Percentiles rank a stretch among this genome's conserved stretches.
phyloP scores from a whole-genome alignment of 2,329 filamentous ascomycete genomes.

The Penicillium griseofulvum region DNA sequence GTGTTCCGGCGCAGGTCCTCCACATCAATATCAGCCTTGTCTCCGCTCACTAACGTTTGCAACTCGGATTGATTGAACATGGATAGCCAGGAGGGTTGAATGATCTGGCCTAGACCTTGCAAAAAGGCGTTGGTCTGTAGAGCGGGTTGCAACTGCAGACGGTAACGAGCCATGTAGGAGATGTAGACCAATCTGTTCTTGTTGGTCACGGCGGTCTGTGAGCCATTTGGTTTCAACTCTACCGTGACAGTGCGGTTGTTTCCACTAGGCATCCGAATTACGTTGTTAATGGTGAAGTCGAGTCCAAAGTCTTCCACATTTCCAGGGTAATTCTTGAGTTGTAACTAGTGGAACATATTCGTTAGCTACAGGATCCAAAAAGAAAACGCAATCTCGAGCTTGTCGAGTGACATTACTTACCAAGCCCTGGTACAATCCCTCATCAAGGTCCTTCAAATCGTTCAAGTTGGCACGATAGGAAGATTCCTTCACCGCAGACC shows the following conservation, averaged over 20 bases:
- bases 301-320: slow-evolving; percentile 77
- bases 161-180: slow-evolving; percentile 82
- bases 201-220: slow-evolving; percentile 77
- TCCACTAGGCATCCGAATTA: slow-evolving; percentile 53
- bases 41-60: slow-evolving; percentile 88
- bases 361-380: slow-evolving; percentile 1
- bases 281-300: slow-evolving; percentile 86
- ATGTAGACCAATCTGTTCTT: slow-evolving; percentile 94
- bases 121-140: slow-evolving; percentile 86
- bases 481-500: slow-evolving; percentile 63
- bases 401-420: slow-evolving; percentile 36
- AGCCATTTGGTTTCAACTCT: slow-evolving; percentile 73
- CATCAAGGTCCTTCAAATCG: slow-evolving; percentile 87
- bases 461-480: slow-evolving; percentile 90
- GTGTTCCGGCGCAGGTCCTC: slow-evolving; percentile 83
- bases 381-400: background rate
- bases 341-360: slow-evolving; percentile 36
- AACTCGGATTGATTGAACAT: slow-evolving; percentile 99
- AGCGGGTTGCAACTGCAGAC: slow-evolving; percentile 74
- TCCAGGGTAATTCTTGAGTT: slow-evolving; percentile 80
- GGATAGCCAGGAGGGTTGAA: slow-evolving; percentile 86
- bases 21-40: slow-evolving; percentile 80
- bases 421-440: slow-evolving; percentile 84
- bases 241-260: slow-evolving; percentile 63
- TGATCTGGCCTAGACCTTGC: slow-evolving; percentile 78